A percentile compares a stretch with the other conserved stretches of the same genome.
phyloP scores from a whole-genome alignment of 441 rosid genomes.

The Geranium incanum region DNA sequence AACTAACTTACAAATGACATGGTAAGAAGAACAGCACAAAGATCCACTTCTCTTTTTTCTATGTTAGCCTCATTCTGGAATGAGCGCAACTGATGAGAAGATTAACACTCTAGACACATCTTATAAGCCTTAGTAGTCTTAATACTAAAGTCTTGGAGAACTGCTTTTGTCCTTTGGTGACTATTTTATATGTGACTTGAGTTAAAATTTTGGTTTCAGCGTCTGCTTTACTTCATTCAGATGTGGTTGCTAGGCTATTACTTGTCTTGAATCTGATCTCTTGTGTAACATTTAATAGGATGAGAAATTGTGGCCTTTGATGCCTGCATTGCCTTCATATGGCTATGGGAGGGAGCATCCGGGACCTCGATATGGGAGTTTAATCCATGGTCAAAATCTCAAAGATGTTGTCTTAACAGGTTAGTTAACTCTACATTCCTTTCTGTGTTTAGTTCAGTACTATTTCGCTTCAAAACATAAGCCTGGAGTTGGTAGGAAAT shows the following conservation, averaged over 20 bases:
- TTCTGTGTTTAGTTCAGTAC: neutral
- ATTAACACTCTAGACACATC: too few relatives aligned
- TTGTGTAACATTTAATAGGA: slow-evolving; percentile 38
- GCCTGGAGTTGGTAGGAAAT: neutral
- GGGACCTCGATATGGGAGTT: slow-evolving; percentile 91
- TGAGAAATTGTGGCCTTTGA: slow-evolving; percentile 72
- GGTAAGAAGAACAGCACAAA: too few relatives aligned
- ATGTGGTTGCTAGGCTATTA: too few relatives aligned
- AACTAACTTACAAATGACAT: too few relatives aligned
- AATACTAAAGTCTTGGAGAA: too few relatives aligned
- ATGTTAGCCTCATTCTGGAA: too few relatives aligned
- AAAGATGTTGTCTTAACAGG: slow-evolving; percentile 84
- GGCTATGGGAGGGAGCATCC: slow-evolving; percentile 85
- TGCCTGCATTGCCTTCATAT: slow-evolving; percentile 93
- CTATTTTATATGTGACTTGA: too few relatives aligned
- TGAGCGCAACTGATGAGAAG: too few relatives aligned
- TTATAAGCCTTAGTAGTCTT: too few relatives aligned
- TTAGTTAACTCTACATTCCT: slow-evolving; percentile 22
- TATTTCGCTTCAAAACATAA: neutral
- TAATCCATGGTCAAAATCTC: slow-evolving; percentile 93
- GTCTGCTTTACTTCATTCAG: neutral
- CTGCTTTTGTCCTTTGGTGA: too few relatives aligned
- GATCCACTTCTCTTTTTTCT: too few relatives aligned
- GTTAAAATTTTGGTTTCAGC: neutral
- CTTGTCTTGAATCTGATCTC: neutral